Evolutionary conservation across 345 rosid species (phyloP).

Genomic region (Alliaria petiolata): DNA sequence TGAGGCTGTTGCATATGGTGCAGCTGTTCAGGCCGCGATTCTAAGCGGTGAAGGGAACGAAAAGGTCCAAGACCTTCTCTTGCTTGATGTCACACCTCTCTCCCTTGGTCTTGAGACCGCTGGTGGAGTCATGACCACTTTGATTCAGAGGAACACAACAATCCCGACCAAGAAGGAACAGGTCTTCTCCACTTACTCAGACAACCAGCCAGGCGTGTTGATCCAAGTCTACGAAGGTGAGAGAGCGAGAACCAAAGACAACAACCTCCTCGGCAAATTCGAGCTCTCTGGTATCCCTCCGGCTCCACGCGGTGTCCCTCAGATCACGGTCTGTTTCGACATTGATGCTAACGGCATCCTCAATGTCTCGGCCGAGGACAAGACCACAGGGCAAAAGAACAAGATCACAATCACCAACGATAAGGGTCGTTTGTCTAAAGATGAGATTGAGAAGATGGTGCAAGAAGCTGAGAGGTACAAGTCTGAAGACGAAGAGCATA

Average conservation of each 20-base stretch:
- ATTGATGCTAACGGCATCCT: conserved; percentile 6
- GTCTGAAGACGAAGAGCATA: neutral
- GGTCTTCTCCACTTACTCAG: neutral
- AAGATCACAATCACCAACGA: conserved; percentile 1
- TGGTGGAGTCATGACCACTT: neutral
- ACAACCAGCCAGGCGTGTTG: neutral
- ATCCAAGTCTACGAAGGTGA: conserved; percentile 3
- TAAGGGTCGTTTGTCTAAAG: neutral
- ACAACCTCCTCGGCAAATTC: neutral
- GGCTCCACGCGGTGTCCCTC: conserved; percentile 1
- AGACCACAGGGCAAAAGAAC: neutral
- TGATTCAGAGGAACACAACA: conserved; percentile 1
- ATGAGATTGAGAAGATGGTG: conserved; percentile 3
- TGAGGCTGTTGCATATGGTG: conserved; percentile 61
- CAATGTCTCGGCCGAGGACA: neutral
- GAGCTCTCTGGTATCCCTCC: neutral
- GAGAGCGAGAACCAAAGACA: neutral
- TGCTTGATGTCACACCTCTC: neutral
- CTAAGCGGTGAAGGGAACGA: conserved; percentile 30
- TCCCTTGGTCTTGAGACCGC: neutral
- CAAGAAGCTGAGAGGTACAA: conserved; percentile 5
- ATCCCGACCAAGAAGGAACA: neutral
- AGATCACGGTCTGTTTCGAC: neutral
- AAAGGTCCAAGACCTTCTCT: neutral
- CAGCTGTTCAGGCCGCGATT: conserved; percentile 50